A percentile compares a stretch with the other conserved stretches of the same genome.
phyloP scores from a whole-genome alignment of 139 green algal genomes.

The Zygnema circumcarinatum region DNA sequence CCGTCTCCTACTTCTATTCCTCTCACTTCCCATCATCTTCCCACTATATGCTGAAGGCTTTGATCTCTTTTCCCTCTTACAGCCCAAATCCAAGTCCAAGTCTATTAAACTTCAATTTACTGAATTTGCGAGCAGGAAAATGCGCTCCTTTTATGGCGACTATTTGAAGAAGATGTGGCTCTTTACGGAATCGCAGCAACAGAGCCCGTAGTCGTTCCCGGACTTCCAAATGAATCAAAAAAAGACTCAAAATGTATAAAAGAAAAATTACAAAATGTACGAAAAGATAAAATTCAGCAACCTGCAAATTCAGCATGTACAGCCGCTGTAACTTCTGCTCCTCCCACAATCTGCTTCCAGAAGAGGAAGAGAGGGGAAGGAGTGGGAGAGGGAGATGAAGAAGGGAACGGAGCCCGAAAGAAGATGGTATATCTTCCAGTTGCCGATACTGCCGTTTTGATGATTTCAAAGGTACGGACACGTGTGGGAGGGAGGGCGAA shows the following conservation, averaged over 20 bases:
- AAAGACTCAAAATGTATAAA: no score
- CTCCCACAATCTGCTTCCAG: background rate
- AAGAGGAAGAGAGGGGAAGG: background rate
- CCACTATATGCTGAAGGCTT: no score
- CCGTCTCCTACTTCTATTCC: no score
- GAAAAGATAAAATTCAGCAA: no score
- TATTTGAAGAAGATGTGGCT: slow-evolving; percentile 36
- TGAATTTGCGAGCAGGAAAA: slow-evolving; percentile 8
- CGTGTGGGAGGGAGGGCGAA: background rate
- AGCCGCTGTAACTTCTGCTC: background rate
- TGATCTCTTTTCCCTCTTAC: no score
- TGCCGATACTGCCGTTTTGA: background rate
- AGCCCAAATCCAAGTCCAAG: no score
- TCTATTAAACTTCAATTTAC: no score
- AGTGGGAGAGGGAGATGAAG: background rate
- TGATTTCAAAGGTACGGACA: background rate
- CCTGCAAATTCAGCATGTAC: background rate
- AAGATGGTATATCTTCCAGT: background rate
- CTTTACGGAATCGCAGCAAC: slow-evolving; percentile 24
- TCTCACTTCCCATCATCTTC: no score
- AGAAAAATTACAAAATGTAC: no score
- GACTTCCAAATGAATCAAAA: background rate
- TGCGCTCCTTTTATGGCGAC: slow-evolving; percentile 15
- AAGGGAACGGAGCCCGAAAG: background rate
- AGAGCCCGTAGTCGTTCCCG: slow-evolving; percentile 13